phyloP scores from a whole-genome alignment of 2,329 filamentous ascomycete genomes.

The Aspergillus calidoustus region DNA sequence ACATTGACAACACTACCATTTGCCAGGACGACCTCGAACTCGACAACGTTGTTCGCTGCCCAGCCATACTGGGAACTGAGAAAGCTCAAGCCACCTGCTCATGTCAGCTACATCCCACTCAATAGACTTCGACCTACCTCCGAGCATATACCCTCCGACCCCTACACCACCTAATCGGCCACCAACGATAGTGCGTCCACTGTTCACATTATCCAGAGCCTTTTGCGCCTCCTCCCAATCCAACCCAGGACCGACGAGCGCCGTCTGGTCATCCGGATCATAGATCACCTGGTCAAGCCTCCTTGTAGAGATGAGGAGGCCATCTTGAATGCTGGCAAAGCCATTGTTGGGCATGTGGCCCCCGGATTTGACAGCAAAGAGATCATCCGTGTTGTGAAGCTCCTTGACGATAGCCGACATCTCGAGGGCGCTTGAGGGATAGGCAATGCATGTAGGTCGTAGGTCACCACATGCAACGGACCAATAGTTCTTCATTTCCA shows the following conservation, averaged over 20 bases:
- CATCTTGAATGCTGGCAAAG: slow-evolving; percentile 52
- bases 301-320: slow-evolving; percentile 52
- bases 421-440: slow-evolving; percentile 55
- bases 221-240: slow-evolving; percentile 42
- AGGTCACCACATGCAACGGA: slow-evolving; percentile 50
- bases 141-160: slow-evolving; percentile 53
- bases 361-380: slow-evolving; percentile 61
- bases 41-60: slow-evolving; percentile 53
- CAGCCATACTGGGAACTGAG: slow-evolving; percentile 57
- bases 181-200: slow-evolving; percentile 45
- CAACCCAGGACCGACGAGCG: slow-evolving; percentile 44
- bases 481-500: slow-evolving; percentile 52
- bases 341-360: slow-evolving; percentile 54
- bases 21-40: slow-evolving; percentile 54
- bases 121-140: slow-evolving; percentile 33
- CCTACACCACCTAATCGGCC: slow-evolving; percentile 56
- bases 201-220: slow-evolving; percentile 31
- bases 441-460: slow-evolving; percentile 53
- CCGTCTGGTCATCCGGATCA: slow-evolving; percentile 43
- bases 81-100: slow-evolving; percentile 49
- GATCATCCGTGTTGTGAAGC: slow-evolving; percentile 52
- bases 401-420: slow-evolving; percentile 58
- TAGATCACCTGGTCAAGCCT: slow-evolving; percentile 44
- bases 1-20: slow-evolving; percentile 52
- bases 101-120: slow-evolving; percentile 15